Evolutionary conservation across 2,329 filamentous ascomycete genomes (phyloP).

Genomic region (Grosmannia penicillata): DNA sequence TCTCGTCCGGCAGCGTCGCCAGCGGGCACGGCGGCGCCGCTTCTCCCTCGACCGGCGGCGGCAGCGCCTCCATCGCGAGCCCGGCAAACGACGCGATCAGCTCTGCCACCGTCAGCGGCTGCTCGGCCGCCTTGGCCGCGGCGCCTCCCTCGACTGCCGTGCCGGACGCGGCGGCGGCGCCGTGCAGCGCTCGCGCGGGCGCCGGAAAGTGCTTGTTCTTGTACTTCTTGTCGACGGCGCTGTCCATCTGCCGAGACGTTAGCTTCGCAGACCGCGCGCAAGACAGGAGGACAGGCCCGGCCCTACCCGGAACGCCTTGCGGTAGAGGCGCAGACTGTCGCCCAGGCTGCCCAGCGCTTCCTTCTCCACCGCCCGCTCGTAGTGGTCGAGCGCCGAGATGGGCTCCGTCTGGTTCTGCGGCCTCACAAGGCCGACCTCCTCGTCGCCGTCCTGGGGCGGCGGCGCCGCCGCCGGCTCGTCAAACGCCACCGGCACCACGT

Average conservation of each 20-base stretch:
- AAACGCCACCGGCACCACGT: slow-evolving; percentile 19
- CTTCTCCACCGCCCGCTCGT: slow-evolving; percentile 79
- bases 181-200: slow-evolving; percentile 23
- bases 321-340: slow-evolving; percentile 77
- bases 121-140: slow-evolving; percentile 41
- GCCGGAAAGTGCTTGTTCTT: slow-evolving; percentile 81
- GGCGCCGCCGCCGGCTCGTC: slow-evolving; percentile 14
- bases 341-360: slow-evolving; percentile 75
- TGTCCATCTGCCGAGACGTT: slow-evolving; percentile 51
- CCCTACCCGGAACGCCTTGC: slow-evolving; percentile 71
- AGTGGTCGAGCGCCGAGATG: slow-evolving; percentile 74
- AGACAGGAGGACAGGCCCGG: too few species aligned
- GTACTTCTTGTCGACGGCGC: slow-evolving; percentile 70
- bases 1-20: slow-evolving; percentile 63
- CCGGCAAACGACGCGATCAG: slow-evolving; percentile 63
- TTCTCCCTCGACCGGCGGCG: slow-evolving; percentile 56
- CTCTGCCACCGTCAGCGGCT: slow-evolving; percentile 45
- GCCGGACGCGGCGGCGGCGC: background rate
- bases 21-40: slow-evolving; percentile 69
- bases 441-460: too few species aligned
- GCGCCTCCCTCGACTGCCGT: slow-evolving; percentile 32
- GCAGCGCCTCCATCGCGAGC: slow-evolving; percentile 51
- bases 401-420: slow-evolving; percentile 29
- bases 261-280: too few species aligned
- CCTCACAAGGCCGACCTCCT: too few species aligned